phyloP scores from a whole-genome alignment of 345 rosid species.

The Eucalyptus regnans region DNA sequence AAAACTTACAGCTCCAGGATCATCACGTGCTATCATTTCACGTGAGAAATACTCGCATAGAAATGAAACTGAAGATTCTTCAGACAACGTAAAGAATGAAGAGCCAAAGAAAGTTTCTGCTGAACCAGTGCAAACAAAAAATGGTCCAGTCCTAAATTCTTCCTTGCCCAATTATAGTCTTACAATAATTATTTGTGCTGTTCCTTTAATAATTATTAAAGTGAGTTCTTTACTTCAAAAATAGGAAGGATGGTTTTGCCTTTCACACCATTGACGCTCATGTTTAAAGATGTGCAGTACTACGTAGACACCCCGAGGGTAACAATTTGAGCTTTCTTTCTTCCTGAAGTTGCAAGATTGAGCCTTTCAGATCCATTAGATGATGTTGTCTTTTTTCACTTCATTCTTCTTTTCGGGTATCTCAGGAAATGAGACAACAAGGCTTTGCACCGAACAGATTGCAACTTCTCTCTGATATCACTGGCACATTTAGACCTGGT shows the following conservation, averaged over 20 bases:
- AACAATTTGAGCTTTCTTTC: background rate
- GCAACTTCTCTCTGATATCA: slow-evolving; percentile 49
- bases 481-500: slow-evolving; percentile 68
- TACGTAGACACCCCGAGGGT: slow-evolving; percentile 56
- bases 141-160: slow-evolving; percentile 2
- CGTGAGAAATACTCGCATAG: slow-evolving; percentile 36
- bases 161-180: background rate
- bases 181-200: background rate
- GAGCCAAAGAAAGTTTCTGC: background rate
- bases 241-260: slow-evolving; percentile 61
- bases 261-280: slow-evolving; percentile 38
- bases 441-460: slow-evolving; percentile 33
- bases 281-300: slow-evolving; percentile 57
- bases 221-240: background rate
- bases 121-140: background rate
- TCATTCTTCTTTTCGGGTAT: background rate
- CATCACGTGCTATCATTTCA: slow-evolving; percentile 57
- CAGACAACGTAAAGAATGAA: background rate
- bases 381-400: background rate
- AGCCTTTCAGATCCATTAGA: background rate
- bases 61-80: slow-evolving; percentile 24
- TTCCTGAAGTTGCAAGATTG: background rate
- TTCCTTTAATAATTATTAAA: background rate
- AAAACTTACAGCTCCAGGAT: slow-evolving; percentile 45
- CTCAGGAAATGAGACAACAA: slow-evolving; percentile 45